Evolutionary conservation across 2,329 filamentous ascomycete species (phyloP).

Genomic region (Thielaviopsis populi): DNA sequence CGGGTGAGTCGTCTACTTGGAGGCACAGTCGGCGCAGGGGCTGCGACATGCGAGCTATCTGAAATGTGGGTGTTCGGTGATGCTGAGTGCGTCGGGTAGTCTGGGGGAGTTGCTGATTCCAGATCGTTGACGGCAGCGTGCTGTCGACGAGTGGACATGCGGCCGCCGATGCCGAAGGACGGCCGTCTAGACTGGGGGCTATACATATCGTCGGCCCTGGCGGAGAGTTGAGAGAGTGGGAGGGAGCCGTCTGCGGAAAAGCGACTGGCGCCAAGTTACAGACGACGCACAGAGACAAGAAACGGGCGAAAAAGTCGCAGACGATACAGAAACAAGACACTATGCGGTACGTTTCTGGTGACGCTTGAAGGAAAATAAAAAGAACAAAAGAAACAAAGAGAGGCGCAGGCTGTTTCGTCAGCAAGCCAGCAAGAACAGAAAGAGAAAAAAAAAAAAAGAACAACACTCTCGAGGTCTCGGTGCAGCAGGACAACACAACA

Average conservation of each 20-base stretch:
- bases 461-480: neutral
- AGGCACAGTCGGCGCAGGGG: constrained; percentile 4
- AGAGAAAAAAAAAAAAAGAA: neutral
- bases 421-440: neutral
- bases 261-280: constrained; percentile 8
- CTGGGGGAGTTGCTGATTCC: constrained; percentile 4
- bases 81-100: neutral
- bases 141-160: constrained; percentile 1
- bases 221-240: constrained; percentile 11
- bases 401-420: neutral
- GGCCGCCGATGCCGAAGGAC: neutral
- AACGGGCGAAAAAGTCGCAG: constrained; percentile 3
- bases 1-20: constrained; percentile 7
- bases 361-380: neutral
- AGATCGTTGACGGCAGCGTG: neutral
- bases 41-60: neutral
- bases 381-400: neutral
- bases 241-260: constrained; percentile 6
- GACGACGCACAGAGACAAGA: neutral
- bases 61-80: neutral
- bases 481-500: neutral
- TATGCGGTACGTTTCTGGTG: neutral
- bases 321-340: neutral
- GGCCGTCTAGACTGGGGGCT: constrained; percentile 5
- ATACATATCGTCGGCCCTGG: neutral